phyloP scores from a whole-genome alignment of 805 yeast genomes.

The Grigorovia jiainica region DNA sequence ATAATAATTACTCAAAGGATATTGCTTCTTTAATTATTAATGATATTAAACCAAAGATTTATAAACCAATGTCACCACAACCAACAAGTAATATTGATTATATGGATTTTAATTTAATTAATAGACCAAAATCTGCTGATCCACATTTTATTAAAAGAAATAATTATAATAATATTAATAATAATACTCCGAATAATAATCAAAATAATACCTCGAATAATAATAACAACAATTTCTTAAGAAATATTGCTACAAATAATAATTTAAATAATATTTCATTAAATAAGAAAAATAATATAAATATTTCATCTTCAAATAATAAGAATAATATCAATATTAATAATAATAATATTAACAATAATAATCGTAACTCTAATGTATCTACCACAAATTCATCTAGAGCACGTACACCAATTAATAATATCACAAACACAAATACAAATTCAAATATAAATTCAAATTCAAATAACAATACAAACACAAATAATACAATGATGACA shows the following conservation, averaged over 20 bases:
- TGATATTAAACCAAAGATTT: slow-evolving; percentile 6
- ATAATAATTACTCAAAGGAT: neutral
- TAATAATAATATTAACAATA: slow-evolving; percentile 1
- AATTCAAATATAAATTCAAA: slow-evolving; percentile 6
- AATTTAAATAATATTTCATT: too few relatives aligned
- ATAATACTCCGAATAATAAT: slow-evolving; percentile 1
- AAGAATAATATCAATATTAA: slow-evolving; percentile 6
- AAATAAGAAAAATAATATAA: too few relatives aligned
- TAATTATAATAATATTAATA: slow-evolving; percentile 3
- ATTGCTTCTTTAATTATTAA: slow-evolving; percentile 5
- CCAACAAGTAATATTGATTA: slow-evolving; percentile 27
- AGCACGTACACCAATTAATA: slow-evolving; percentile 2
- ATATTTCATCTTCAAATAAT: too few relatives aligned
- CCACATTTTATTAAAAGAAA: slow-evolving; percentile 17
- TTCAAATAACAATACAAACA: slow-evolving; percentile 2
- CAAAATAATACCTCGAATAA: slow-evolving; percentile 1
- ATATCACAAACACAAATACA: neutral
- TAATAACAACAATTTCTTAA: too few relatives aligned
- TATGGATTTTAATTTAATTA: slow-evolving; percentile 24
- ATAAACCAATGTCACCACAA: slow-evolving; percentile 28
- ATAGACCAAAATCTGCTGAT: slow-evolving; percentile 37
- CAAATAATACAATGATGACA: slow-evolving; percentile 24
- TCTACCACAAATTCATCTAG: neutral
- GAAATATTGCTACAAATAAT: too few relatives aligned
- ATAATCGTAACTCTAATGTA: neutral